Evolutionary conservation across 163 green algal genomes (phyloP).

Genomic region (Chlamydomonas reinhardtii): DNA sequence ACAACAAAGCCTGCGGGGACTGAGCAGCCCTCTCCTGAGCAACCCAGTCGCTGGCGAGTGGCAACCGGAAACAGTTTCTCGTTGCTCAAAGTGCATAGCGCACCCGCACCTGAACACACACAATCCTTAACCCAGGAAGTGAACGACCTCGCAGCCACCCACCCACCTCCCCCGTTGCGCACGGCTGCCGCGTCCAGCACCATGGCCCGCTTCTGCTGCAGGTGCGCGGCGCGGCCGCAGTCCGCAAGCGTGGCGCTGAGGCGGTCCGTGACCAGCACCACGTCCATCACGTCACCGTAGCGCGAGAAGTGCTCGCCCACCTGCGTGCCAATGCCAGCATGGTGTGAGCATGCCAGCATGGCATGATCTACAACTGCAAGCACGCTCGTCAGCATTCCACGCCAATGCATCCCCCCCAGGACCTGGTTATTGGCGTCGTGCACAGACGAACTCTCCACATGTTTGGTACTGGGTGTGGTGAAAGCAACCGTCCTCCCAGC

Average conservation of each 20-base stretch:
- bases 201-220: constrained; percentile 51
- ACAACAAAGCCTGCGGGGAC: too few relatives aligned
- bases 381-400: too few relatives aligned
- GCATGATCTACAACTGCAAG: too few relatives aligned
- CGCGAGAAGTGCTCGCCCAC: constrained; percentile 56
- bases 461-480: too few relatives aligned
- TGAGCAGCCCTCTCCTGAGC: too few relatives aligned
- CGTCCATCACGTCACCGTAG: constrained; percentile 62
- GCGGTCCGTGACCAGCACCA: constrained; percentile 63
- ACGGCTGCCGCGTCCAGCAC: constrained; percentile 21
- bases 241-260: constrained; percentile 19
- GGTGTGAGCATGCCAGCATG: too few relatives aligned
- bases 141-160: not conserved
- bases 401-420: too few relatives aligned
- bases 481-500: too few relatives aligned
- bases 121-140: not conserved
- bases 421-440: too few relatives aligned
- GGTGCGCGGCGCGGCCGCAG: constrained; percentile 18
- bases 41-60: too few relatives aligned
- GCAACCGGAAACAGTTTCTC: not conserved
- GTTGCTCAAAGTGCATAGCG: not conserved
- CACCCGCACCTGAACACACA: not conserved
- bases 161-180: not conserved
- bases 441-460: too few relatives aligned
- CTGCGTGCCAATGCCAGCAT: not conserved